Evolutionary conservation across 208 protist genomes (phyloP).

Genomic region (Trypanosoma lewisi): DNA sequence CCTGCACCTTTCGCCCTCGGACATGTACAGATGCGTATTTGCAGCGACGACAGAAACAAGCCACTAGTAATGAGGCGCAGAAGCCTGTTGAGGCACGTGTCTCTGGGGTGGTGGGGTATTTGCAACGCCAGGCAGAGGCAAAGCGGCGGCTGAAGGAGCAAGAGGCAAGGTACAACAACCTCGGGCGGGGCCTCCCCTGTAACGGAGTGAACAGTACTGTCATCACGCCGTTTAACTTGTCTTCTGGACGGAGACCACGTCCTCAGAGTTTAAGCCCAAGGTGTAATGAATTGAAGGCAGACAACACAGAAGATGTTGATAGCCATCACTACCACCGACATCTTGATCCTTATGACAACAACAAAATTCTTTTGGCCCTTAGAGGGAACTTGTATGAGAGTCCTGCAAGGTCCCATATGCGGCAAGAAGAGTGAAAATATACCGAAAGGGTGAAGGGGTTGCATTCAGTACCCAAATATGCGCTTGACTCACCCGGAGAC

Average conservation of each 20-base stretch:
- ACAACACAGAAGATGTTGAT: background rate
- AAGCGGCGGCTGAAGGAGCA: conserved; percentile 44
- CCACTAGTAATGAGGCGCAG: background rate
- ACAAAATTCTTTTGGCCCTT: background rate
- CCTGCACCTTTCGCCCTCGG: conserved; percentile 79
- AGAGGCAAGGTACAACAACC: conserved; percentile 36
- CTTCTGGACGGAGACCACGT: conserved; percentile 16
- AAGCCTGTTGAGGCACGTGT: conserved; percentile 23
- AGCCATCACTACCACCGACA: background rate
- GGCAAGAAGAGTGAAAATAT: background rate
- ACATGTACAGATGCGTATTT: conserved; percentile 39
- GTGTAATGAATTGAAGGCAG: background rate
- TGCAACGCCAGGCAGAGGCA: conserved; percentile 58
- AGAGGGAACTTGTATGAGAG: background rate
- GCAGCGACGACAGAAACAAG: conserved; percentile 10
- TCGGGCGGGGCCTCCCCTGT: conserved; percentile 33
- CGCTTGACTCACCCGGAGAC: background rate
- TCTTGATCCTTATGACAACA: conserved; percentile 8
- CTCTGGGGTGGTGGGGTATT: conserved; percentile 55
- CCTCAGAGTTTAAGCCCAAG: conserved; percentile 1
- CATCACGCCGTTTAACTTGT: conserved; percentile 37
- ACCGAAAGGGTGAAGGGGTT: background rate
- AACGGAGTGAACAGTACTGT: conserved; percentile 35
- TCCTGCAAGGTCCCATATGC: background rate
- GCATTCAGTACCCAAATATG: no score